These are phyloP conservation scores for Apiotrichum domesticum DNA, from an alignment of 1,284 basidiomycete species.

Conservation along the genomic window DNA sequence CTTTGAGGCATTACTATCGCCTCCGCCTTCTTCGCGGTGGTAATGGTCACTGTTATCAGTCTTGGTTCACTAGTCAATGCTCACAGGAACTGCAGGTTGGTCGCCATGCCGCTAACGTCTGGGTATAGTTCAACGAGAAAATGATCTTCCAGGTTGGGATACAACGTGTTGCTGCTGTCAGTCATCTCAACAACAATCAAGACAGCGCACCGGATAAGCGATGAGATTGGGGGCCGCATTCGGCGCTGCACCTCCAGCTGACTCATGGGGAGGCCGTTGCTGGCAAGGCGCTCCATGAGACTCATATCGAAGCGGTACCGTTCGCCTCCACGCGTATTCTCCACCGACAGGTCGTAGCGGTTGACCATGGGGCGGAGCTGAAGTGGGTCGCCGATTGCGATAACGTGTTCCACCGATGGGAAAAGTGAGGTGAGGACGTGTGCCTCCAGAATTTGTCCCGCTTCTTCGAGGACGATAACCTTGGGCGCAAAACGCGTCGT, in stretches of 20 bases:
- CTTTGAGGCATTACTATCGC: constrained; percentile 58
- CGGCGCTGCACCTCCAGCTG: constrained; percentile 51
- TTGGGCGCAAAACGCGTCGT: constrained; percentile 53
- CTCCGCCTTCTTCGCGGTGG: constrained; percentile 52
- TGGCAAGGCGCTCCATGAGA: constrained; percentile 58
- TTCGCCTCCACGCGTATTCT: constrained; percentile 50
- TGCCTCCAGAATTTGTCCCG: constrained; percentile 69
- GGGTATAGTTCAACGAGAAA: constrained; percentile 52
- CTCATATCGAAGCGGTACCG: constrained; percentile 59
- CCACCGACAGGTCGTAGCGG: constrained; percentile 57
- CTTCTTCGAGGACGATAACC: constrained; percentile 62
- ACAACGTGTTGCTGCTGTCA: constrained; percentile 53
- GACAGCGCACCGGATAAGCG: constrained; percentile 46
- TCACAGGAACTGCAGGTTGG: constrained; percentile 57
- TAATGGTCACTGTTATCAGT: constrained; percentile 35
- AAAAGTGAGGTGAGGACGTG: constrained; percentile 61
- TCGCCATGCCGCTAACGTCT: constrained; percentile 54
- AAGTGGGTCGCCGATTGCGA: constrained; percentile 63
- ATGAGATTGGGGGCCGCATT: constrained; percentile 53
- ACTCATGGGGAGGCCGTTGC: constrained; percentile 53
- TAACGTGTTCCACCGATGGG: constrained; percentile 51
- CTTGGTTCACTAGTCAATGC: background rate
- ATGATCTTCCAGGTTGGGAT: constrained; percentile 57
- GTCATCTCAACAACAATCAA: background rate
- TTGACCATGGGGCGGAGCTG: constrained; percentile 64